A percentile compares a stretch with the other conserved stretches of the same genome.
Evolutionary conservation across 2,329 filamentous ascomycete genomes (phyloP).

Genomic region (Exophiala sp.): DNA sequence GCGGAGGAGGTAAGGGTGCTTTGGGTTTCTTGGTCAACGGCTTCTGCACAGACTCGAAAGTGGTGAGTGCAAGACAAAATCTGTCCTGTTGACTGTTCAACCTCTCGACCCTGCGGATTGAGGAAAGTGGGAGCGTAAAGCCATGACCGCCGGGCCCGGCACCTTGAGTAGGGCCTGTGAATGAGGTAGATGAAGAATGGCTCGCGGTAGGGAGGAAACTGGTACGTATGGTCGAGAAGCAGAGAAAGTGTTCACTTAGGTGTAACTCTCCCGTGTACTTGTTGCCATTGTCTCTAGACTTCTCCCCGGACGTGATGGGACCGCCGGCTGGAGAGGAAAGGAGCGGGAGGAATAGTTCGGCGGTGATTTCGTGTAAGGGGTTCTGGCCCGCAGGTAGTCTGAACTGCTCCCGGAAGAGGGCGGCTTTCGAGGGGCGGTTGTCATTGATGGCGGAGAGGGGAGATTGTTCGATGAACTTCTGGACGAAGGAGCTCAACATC

Average conservation of each 20-base stretch:
- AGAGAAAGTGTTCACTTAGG: constrained; percentile 89
- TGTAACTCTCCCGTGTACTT: constrained; percentile 92
- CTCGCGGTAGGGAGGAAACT: constrained; percentile 81
- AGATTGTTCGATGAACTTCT: constrained; percentile 90
- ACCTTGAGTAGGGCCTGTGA: constrained; percentile 89
- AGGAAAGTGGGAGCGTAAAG: constrained; percentile 89
- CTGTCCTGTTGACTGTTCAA: constrained; percentile 87
- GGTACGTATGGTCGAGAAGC: constrained; percentile 90
- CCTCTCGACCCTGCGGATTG: constrained; percentile 85
- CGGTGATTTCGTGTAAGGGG: constrained; percentile 92
- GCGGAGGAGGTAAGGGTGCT: constrained; percentile 37
- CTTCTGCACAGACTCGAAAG: constrained; percentile 72
- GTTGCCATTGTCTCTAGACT: constrained; percentile 61
- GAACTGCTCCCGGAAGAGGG: constrained; percentile 94
- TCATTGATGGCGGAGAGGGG: constrained; percentile 69
- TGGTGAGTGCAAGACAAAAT: constrained; percentile 92
- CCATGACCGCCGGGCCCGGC: constrained; percentile 91
- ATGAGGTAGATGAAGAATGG: constrained; percentile 73
- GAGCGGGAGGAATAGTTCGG: constrained; percentile 83
- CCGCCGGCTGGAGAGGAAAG: constrained; percentile 52
- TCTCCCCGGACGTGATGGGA: constrained; percentile 59
- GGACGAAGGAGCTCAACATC: constrained; percentile 72
- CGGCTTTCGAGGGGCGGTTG: constrained; percentile 82
- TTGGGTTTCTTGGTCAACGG: constrained; percentile 45
- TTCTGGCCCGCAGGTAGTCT: constrained; percentile 88